Percentiles rank a stretch among this genome's conserved stretches.
These are phyloP conservation scores for Cryptococcus maquisensis DNA, from an alignment of 1,284 basidiomycete genomes.

Conservation along the genomic window DNA sequence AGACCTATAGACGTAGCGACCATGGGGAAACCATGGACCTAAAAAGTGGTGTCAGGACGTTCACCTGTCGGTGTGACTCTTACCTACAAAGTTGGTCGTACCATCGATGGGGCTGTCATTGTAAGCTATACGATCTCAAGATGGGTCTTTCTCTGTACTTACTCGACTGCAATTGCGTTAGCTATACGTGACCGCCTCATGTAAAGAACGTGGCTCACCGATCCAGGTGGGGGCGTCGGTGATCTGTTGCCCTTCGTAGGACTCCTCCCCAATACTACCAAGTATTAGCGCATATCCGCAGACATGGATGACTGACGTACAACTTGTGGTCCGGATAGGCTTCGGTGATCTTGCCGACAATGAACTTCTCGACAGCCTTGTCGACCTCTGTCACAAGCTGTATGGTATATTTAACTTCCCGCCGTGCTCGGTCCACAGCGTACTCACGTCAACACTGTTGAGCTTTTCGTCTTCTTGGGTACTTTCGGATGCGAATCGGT, in stretches of 20 bases:
- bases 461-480: slow-evolving; percentile 73
- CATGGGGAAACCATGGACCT: slow-evolving; percentile 64
- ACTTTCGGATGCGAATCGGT: slow-evolving; percentile 50
- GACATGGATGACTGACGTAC: slow-evolving; percentile 54
- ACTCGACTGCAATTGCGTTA: slow-evolving; percentile 23
- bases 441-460: slow-evolving; percentile 70
- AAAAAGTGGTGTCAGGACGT: background rate
- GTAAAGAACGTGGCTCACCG: slow-evolving; percentile 20
- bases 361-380: slow-evolving; percentile 82
- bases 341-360: slow-evolving; percentile 63
- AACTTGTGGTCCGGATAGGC: slow-evolving; percentile 76
- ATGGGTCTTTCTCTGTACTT: slow-evolving; percentile 1
- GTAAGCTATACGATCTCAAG: slow-evolving; percentile 5
- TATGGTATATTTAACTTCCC: slow-evolving; percentile 3
- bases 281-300: background rate
- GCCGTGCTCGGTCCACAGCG: background rate
- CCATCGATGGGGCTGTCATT: slow-evolving; percentile 40
- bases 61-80: background rate
- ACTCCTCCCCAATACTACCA: slow-evolving; percentile 71
- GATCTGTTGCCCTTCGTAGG: slow-evolving; percentile 69
- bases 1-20: slow-evolving; percentile 88
- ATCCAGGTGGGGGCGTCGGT: slow-evolving; percentile 89
- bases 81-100: slow-evolving; percentile 89
- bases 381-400: slow-evolving; percentile 92
- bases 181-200: background rate